Conservation (phyloP, 306 rosid species). For the Ormosia semicastrata region DNA sequence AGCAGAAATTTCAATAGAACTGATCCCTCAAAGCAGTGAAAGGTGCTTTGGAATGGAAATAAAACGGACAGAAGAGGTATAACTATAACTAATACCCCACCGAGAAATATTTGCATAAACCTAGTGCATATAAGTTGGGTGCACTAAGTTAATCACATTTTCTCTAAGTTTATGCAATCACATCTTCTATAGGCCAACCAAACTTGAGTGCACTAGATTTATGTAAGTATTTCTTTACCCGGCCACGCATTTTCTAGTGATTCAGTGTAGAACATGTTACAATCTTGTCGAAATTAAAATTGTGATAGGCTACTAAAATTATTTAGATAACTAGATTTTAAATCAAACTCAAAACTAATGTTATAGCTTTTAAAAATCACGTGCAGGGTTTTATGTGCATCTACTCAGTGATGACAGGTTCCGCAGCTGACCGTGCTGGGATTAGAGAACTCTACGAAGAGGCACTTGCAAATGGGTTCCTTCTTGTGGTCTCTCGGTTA, state of each 20-base stretch:
- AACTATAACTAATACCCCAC: no score
- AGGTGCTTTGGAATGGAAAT: slow-evolving; percentile 67
- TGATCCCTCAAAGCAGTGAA: slow-evolving; percentile 53
- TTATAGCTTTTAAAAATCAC: background rate
- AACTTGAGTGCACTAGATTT: no score
- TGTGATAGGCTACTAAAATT: background rate
- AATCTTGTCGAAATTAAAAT: background rate
- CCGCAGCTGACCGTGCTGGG: slow-evolving; percentile 24
- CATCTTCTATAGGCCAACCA: no score
- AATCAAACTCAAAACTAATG: background rate
- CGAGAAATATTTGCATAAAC: no score
- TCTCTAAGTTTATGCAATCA: no score
- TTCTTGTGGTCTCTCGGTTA: slow-evolving; percentile 34
- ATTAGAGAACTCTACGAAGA: slow-evolving; percentile 32
- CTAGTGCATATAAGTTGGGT: no score
- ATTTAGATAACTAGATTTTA: background rate
- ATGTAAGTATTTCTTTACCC: no score
- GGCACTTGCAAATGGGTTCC: slow-evolving; percentile 24
- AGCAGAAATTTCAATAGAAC: slow-evolving; percentile 48
- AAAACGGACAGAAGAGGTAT: slow-evolving; percentile 60
- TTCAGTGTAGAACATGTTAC: no score
- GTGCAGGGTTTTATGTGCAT: slow-evolving; percentile 35
- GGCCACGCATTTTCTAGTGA: no score
- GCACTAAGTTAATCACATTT: no score
- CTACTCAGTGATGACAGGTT: slow-evolving; percentile 28